Evolutionary conservation across 2,329 filamentous ascomycete genomes (phyloP), one percentile per base, ranked within the genome.

Genomic region (Cytospora piceicola): DNA sequence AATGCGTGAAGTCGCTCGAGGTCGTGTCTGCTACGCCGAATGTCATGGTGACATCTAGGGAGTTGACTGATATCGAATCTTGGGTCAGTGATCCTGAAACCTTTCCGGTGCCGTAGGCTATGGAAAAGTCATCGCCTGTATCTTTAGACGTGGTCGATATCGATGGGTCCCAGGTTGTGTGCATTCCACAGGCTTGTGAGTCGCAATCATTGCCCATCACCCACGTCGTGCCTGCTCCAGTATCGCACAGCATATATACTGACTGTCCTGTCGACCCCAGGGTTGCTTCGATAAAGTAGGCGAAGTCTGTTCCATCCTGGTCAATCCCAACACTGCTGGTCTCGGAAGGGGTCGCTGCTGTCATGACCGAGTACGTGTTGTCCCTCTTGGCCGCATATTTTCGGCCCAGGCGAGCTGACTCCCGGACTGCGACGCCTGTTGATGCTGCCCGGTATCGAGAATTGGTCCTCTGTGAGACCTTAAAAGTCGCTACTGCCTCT

Each of bases 81-180:
- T 81, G 83, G 8, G 84, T 89, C 52, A 91, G 78, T 17, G 79
- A 78, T 9, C 93, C 93, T 17, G 80, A 83, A 22, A 96, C 91
- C 15, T 83, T 82, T 15, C 93, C 93, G 2, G 90, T 90, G 54
- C 93, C 93, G 72, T 97, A 97, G 7, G 82, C 80, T 56, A 96
- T 87, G 29, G 78, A 81, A 72, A 93, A 96, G 11, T 78, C 72
- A 4, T 83, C 79, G 39, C 78, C 76, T 0, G 81, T 81, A 39
- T 80, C 77, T 68, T 86, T 77, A 58, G 91, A 83, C 2, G 88
- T 88, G 57, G 79, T 83, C 4, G 93, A 96, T 69, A 90, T 85
- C 3, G 79, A 77, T 4, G 83, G 74, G 17, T 90, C 90, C 73
- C 92, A 94, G 0, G 84, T 87, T 72, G 87, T 87, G 75, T 96